These are phyloP conservation scores for Filobasidium uniguttulatum DNA, from an alignment of 1,284 basidiomycete species.

Conservation along the genomic window DNA sequence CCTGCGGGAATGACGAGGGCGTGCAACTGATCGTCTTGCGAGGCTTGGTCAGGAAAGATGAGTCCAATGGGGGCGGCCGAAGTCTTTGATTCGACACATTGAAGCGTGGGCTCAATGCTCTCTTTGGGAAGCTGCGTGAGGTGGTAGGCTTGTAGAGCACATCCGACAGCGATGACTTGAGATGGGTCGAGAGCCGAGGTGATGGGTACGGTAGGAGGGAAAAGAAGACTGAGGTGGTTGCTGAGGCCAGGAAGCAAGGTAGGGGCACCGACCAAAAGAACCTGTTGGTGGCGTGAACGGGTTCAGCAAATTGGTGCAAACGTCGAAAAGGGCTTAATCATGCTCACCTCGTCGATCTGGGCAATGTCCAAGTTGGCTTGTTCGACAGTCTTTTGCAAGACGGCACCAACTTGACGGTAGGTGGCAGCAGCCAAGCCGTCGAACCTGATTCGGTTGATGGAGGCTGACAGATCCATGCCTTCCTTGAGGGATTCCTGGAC, in stretches of 20 bases:
- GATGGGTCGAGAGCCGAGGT: conserved; percentile 64
- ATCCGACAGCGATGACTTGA: conserved; percentile 75
- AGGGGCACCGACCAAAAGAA: conserved; percentile 81
- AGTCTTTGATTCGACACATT: conserved; percentile 45
- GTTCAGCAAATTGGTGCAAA: neutral
- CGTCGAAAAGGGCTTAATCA: neutral
- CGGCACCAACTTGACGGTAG: conserved; percentile 55
- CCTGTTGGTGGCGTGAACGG: conserved; percentile 18
- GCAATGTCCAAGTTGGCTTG: conserved; percentile 55
- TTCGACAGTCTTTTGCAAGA: conserved; percentile 51
- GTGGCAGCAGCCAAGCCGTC: conserved; percentile 68
- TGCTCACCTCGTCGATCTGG: conserved; percentile 61
- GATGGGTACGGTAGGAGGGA: conserved; percentile 48
- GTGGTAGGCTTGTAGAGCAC: conserved; percentile 70
- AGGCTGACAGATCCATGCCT: conserved; percentile 78
- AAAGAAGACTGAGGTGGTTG: conserved; percentile 54
- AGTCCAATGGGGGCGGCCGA: conserved; percentile 60
- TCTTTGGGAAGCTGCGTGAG: conserved; percentile 44
- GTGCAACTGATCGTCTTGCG: conserved; percentile 38
- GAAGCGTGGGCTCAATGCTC: conserved; percentile 39
- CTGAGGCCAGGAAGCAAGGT: conserved; percentile 74
- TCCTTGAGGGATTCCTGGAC: conserved; percentile 72
- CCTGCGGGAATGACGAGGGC: conserved; percentile 55
- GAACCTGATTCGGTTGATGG: conserved; percentile 88
- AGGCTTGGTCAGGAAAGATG: conserved; percentile 47